Evolutionary conservation across 768 basidiomycete species (phyloP).

Genomic region (Pleurotus citrinopileatus): DNA sequence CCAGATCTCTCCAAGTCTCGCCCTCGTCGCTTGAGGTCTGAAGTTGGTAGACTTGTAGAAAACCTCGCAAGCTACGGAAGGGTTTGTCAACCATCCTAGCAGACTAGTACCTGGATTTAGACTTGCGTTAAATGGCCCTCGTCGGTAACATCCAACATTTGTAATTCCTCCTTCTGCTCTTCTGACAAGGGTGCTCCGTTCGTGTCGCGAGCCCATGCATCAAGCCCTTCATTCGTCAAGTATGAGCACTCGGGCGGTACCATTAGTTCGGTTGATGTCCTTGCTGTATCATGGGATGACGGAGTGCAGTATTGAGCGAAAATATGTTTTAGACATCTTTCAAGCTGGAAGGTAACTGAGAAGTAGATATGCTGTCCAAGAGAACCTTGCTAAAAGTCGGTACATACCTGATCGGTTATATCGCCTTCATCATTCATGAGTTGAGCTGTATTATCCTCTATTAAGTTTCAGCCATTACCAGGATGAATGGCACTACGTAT

Average conservation of each 20-base stretch:
- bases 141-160: constrained; percentile 73
- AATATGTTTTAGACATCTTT: constrained; percentile 69
- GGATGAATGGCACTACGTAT: too few relatives aligned
- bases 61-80: constrained; percentile 63
- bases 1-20: constrained; percentile 83
- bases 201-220: constrained; percentile 76
- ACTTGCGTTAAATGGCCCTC: constrained; percentile 73
- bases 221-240: constrained; percentile 58
- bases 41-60: constrained; percentile 80
- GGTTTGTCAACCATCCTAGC: not conserved
- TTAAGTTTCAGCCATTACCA: too few relatives aligned
- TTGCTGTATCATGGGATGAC: constrained; percentile 16
- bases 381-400: too few relatives aligned
- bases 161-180: constrained; percentile 77
- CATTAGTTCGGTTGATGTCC: constrained; percentile 24
- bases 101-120: not conserved
- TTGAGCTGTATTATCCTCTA: constrained; percentile 30
- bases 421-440: constrained; percentile 71
- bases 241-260: constrained; percentile 54
- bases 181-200: constrained; percentile 79
- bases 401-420: constrained; percentile 62
- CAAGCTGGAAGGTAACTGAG: constrained; percentile 41
- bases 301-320: constrained; percentile 78
- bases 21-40: constrained; percentile 83
- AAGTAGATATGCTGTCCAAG: not conserved